Evolutionary conservation across 2,329 filamentous ascomycete species (phyloP).

Genomic region (Cytospora piceae): DNA sequence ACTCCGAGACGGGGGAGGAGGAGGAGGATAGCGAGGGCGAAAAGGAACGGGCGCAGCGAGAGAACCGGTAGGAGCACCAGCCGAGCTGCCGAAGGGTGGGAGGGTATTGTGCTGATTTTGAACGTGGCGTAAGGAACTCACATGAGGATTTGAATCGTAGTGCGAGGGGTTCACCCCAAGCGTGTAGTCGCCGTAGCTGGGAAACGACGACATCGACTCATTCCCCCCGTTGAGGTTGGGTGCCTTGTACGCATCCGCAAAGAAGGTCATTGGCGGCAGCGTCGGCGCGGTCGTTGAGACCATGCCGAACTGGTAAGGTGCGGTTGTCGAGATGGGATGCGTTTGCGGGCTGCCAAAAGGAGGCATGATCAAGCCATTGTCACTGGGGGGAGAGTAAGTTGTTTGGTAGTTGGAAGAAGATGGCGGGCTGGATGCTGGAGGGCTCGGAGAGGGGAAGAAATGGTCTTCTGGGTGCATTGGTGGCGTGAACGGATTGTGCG

Average conservation of each 20-base stretch:
- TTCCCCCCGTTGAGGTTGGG: conserved; percentile 62
- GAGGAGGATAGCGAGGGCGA: conserved; percentile 31
- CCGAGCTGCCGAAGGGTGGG: conserved; percentile 30
- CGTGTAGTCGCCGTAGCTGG: conserved; percentile 68
- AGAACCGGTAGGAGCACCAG: conserved; percentile 25
- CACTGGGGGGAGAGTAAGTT: conserved; percentile 68
- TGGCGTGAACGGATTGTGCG: conserved; percentile 62
- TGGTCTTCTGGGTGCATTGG: conserved; percentile 67
- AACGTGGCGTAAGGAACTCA: conserved; percentile 62
- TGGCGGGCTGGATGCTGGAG: conserved; percentile 52
- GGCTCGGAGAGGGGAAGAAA: conserved; percentile 57
- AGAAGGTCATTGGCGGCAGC: conserved; percentile 67
- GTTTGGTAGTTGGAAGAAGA: conserved; percentile 67
- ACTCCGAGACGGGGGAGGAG: conserved; percentile 29
- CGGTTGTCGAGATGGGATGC: conserved; percentile 56
- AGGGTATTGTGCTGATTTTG: conserved; percentile 37
- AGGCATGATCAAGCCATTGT: conserved; percentile 56
- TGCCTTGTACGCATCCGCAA: conserved; percentile 68
- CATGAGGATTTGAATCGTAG: conserved; percentile 75
- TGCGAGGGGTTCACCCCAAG: conserved; percentile 61
- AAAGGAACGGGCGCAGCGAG: conserved; percentile 32
- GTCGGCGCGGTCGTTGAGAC: conserved; percentile 59
- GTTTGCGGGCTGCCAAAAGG: conserved; percentile 59
- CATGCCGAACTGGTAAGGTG: conserved; percentile 61
- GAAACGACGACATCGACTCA: conserved; percentile 64